Percentiles rank a stretch among this genome's conserved stretches.
These are phyloP conservation scores for Tylopilus sp. DNA, from an alignment of 768 basidiomycete genomes.

Conservation along the genomic window DNA sequence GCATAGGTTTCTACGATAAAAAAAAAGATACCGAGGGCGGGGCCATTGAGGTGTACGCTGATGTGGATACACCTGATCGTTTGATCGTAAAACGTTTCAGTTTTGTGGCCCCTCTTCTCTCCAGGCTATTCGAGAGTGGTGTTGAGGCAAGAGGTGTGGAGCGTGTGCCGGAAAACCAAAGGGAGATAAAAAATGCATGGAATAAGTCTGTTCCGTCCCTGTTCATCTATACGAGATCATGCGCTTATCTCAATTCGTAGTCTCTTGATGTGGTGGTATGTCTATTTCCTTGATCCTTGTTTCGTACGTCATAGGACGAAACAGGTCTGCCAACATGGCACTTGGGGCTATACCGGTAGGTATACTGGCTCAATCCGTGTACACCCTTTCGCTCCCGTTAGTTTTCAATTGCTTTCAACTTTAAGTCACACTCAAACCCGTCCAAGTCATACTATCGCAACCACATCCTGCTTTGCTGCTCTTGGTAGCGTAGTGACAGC, in stretches of 20 bases:
- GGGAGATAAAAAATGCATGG: slow-evolving; percentile 42
- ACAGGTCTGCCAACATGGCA: slow-evolving; percentile 46
- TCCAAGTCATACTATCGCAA: slow-evolving; percentile 41
- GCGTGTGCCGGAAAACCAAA: slow-evolving; percentile 48
- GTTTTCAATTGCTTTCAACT: slow-evolving; percentile 13
- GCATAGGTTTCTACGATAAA: slow-evolving; percentile 10
- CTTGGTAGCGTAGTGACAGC: slow-evolving; percentile 41
- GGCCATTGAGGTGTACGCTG: background rate
- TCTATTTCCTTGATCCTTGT: background rate
- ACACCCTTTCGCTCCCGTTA: slow-evolving; percentile 45
- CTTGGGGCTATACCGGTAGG: slow-evolving; percentile 50
- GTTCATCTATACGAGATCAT: background rate
- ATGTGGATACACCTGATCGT: slow-evolving; percentile 28
- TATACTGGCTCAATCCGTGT: slow-evolving; percentile 45
- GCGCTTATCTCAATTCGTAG: slow-evolving; percentile 20
- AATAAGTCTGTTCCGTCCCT: slow-evolving; percentile 35
- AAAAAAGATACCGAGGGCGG: slow-evolving; percentile 14
- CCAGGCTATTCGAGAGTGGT: slow-evolving; percentile 43
- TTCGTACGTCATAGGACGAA: background rate
- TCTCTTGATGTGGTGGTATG: slow-evolving; percentile 46
- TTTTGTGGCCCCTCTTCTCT: slow-evolving; percentile 29
- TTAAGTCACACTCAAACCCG: background rate
- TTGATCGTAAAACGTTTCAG: slow-evolving; percentile 31
- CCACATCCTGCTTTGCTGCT: slow-evolving; percentile 44
- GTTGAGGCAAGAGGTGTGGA: slow-evolving; percentile 56